These are phyloP conservation scores for Trametes pubescens DNA, from an alignment of 1,284 basidiomycete genomes.

Conservation along the genomic window DNA sequence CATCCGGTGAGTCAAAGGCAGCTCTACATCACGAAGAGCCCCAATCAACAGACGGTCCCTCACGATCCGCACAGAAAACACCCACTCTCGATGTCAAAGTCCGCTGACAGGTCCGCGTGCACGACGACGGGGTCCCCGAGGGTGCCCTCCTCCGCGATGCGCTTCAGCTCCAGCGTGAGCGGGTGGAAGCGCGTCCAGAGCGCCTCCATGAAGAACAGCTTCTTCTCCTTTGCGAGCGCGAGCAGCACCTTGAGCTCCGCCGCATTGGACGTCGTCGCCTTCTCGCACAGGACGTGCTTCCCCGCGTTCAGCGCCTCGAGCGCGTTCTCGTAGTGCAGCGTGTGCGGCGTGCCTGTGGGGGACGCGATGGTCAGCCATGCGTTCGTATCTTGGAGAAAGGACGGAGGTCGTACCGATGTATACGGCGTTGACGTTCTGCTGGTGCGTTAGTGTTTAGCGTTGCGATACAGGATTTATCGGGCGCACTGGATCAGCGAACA, in stretches of 20 bases:
- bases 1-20: constrained; percentile 77
- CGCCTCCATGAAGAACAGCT: constrained; percentile 91
- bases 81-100: constrained; percentile 79
- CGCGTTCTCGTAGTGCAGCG: constrained; percentile 83
- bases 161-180: constrained; percentile 69
- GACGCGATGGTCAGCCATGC: constrained; percentile 8
- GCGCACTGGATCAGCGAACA: constrained; percentile 74
- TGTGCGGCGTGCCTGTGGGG: constrained; percentile 81
- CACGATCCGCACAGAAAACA: constrained; percentile 21
- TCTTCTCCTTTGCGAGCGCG: constrained; percentile 75
- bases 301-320: constrained; percentile 80
- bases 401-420: constrained; percentile 68
- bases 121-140: constrained; percentile 72
- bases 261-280: constrained; percentile 74
- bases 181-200: constrained; percentile 86
- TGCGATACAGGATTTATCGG: not conserved
- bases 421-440: constrained; percentile 78
- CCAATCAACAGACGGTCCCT: not conserved
- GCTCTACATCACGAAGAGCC: constrained; percentile 50
- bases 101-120: constrained; percentile 76
- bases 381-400: not conserved
- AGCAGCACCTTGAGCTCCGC: constrained; percentile 75
- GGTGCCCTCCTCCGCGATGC: constrained; percentile 64
- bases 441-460: not conserved
- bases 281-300: constrained; percentile 91